Conservation (phyloP, 1,284 basidiomycete species). For the Apiotrichum brassicae region DNA sequence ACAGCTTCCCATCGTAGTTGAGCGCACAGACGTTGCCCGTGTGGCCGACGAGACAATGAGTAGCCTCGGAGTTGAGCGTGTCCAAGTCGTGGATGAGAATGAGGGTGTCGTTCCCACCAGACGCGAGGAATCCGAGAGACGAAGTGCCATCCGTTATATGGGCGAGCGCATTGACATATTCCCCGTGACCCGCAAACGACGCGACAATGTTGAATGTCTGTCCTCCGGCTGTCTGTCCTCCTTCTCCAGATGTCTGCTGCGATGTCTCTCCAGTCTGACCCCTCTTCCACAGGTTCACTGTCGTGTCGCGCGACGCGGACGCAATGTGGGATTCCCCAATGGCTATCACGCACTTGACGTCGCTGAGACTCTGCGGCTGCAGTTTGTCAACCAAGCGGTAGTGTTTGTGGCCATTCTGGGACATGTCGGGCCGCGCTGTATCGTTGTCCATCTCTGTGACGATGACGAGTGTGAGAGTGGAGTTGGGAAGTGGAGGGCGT, state of each 20-base stretch:
- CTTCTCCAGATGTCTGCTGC: no score
- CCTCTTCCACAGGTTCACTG: constrained; percentile 32
- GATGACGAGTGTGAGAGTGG: no score
- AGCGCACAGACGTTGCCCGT: constrained; percentile 32
- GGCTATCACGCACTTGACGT: constrained; percentile 32
- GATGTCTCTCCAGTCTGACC: no score
- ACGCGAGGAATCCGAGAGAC: constrained; percentile 21
- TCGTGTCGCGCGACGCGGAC: constrained; percentile 29
- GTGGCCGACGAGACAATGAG: constrained; percentile 27
- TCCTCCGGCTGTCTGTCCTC: no score
- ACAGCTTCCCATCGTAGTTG: constrained; percentile 20
- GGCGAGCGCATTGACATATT: constrained; percentile 37
- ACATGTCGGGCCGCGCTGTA: no score
- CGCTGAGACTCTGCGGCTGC: constrained; percentile 18
- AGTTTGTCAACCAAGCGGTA: constrained; percentile 19
- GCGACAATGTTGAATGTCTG: constrained; percentile 15
- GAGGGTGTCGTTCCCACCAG: constrained; percentile 31
- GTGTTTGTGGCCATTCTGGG: no score
- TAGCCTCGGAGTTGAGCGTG: constrained; percentile 17
- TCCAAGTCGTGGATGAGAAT: constrained; percentile 31
- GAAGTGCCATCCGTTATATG: constrained; percentile 13
- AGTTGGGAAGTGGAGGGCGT: no score
- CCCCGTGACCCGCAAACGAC: constrained; percentile 29
- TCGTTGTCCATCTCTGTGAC: no score
- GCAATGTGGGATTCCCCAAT: constrained; percentile 19